These are phyloP conservation scores for Blastobotrys muscicola DNA, from an alignment of 805 yeast genomes.

Conservation along the genomic window DNA sequence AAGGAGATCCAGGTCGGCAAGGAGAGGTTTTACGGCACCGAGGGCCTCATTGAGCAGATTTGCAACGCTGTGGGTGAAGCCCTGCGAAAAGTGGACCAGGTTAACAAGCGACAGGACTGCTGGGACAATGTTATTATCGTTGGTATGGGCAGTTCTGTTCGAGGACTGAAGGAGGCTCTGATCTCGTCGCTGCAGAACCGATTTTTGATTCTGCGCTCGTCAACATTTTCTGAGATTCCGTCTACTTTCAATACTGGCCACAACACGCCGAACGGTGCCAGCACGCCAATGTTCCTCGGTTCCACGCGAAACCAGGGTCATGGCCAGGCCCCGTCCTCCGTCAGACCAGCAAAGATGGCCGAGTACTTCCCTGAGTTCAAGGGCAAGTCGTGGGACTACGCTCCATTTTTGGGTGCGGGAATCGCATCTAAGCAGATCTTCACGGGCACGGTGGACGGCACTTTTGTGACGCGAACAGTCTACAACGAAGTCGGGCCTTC, in stretches of 20 bases:
- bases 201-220: conserved; percentile 36
- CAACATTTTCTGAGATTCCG: conserved; percentile 30
- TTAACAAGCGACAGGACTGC: conserved; percentile 65
- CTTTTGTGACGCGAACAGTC: conserved; percentile 54
- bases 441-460: conserved; percentile 51
- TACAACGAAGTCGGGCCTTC: conserved; percentile 76
- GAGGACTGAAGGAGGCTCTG: conserved; percentile 68
- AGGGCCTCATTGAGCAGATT: conserved; percentile 45
- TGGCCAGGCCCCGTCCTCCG: conserved; percentile 71
- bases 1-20: conserved; percentile 64
- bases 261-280: conserved; percentile 22
- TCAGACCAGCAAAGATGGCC: conserved; percentile 62
- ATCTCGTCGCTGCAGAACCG: conserved; percentile 48
- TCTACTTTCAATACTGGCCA: conserved; percentile 27
- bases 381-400: conserved; percentile 63
- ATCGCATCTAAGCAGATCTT: conserved; percentile 81
- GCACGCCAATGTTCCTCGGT: conserved; percentile 7
- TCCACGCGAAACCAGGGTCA: conserved; percentile 23
- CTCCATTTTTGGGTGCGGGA: conserved; percentile 76
- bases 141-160: conserved; percentile 69
- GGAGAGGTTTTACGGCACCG: conserved; percentile 79
- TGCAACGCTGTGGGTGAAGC: conserved; percentile 45
- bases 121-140: conserved; percentile 74
- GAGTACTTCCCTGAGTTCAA: conserved; percentile 97
- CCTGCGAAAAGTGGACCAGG: conserved; percentile 51